Percentiles rank a stretch among this genome's conserved stretches.
Evolutionary conservation across 345 rosid genomes (phyloP).

Genomic region (Gossypium thurberi): DNA sequence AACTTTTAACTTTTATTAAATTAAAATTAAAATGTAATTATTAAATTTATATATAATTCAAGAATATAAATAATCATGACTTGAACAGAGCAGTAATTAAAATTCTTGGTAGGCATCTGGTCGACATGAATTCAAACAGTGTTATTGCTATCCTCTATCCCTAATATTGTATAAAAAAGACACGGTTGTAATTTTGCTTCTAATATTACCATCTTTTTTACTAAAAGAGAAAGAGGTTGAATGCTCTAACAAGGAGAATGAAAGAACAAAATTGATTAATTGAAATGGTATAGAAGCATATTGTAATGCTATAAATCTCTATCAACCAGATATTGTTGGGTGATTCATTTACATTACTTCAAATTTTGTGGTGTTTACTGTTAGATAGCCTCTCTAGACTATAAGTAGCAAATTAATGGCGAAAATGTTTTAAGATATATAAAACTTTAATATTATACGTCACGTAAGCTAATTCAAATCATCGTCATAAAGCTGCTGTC

Average conservation of each 20-base stretch:
- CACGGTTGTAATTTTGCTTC: too few relatives aligned
- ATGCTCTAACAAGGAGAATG: neutral
- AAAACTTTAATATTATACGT: constrained; percentile 22
- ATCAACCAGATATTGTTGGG: constrained; percentile 1
- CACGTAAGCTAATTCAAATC: constrained; percentile 30
- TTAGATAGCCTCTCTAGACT: neutral
- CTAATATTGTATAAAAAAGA: too few relatives aligned
- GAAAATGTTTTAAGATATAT: neutral
- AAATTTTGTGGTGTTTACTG: neutral
- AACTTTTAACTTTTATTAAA: too few relatives aligned
- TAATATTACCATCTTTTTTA: too few relatives aligned
- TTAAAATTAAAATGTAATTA: too few relatives aligned
- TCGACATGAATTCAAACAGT: too few relatives aligned
- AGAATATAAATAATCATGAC: too few relatives aligned
- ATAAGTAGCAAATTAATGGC: neutral
- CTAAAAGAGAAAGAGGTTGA: too few relatives aligned
- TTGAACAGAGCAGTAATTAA: too few relatives aligned
- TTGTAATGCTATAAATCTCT: neutral
- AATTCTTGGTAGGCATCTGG: too few relatives aligned
- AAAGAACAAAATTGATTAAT: neutral
- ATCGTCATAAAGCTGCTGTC: constrained; percentile 29
- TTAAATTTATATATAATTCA: too few relatives aligned
- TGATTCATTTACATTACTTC: constrained; percentile 5
- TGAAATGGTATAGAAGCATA: neutral
- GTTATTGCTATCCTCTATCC: too few relatives aligned